Conservation (phyloP, 352 stramenopile species). For the Pythium myriotylum region DNA sequence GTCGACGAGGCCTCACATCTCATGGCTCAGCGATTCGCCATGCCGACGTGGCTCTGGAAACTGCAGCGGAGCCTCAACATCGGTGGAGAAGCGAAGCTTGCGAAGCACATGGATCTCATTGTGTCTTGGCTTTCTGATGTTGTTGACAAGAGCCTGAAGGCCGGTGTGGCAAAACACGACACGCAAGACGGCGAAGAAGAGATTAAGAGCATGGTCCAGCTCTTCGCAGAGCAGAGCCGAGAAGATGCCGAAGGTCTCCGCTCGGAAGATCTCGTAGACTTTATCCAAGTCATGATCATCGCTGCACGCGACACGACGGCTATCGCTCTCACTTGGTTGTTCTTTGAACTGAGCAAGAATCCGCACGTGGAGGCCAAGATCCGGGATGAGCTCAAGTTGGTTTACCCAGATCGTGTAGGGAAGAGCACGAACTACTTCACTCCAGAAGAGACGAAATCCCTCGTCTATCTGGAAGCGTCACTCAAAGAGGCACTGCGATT, state of each 20-base stretch:
- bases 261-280: constrained; percentile 63
- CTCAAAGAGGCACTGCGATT: constrained; percentile 68
- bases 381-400: constrained; percentile 39
- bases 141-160: constrained; percentile 31
- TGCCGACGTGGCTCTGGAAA: constrained; percentile 52
- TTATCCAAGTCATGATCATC: constrained; percentile 69
- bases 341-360: constrained; percentile 68
- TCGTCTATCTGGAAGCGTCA: constrained; percentile 63
- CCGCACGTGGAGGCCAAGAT: constrained; percentile 49
- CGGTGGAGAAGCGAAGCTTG: constrained; percentile 38
- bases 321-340: constrained; percentile 67
- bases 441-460: constrained; percentile 44
- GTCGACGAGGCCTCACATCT: constrained; percentile 37
- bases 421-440: constrained; percentile 29
- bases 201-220: constrained; percentile 14
- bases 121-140: constrained; percentile 42
- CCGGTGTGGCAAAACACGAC: constrained; percentile 10
- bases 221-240: constrained; percentile 12
- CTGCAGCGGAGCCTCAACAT: constrained; percentile 43
- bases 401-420: constrained; percentile 9
- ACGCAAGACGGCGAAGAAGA: constrained; percentile 35
- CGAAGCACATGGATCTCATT: constrained; percentile 30
- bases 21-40: constrained; percentile 43
- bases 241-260: constrained; percentile 27
- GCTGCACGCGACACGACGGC: constrained; percentile 81